phyloP scores from a whole-genome alignment of 2,329 filamentous ascomycete species.

The Penicillium aurantiogriseum region DNA sequence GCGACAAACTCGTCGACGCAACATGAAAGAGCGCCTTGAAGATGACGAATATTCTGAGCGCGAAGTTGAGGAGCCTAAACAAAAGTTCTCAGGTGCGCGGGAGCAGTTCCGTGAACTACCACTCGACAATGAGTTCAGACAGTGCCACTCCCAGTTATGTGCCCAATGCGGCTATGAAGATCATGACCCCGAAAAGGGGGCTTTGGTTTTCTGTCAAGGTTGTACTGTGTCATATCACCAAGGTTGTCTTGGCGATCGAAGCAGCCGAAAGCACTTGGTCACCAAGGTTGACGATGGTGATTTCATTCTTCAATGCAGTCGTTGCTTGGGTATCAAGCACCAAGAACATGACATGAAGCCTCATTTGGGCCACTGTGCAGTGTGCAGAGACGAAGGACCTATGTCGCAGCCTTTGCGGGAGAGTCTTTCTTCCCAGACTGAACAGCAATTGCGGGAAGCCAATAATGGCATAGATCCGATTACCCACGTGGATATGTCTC shows the following conservation, averaged over 20 bases:
- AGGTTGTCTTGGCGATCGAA: constrained; percentile 72
- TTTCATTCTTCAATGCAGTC: constrained; percentile 87
- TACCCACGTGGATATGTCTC: constrained; percentile 57
- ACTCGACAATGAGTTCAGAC: constrained; percentile 64
- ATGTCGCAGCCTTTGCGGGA: constrained; percentile 74
- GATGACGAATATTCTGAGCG: constrained; percentile 36
- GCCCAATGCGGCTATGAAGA: constrained; percentile 65
- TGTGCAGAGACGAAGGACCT: constrained; percentile 63
- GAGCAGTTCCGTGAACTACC: constrained; percentile 70
- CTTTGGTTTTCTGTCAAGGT: constrained; percentile 84
- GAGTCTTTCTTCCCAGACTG: constrained; percentile 71
- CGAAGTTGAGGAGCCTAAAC: constrained; percentile 48
- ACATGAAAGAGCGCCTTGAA: constrained; percentile 46
- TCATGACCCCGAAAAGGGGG: constrained; percentile 59
- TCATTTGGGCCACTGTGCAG: constrained; percentile 67
- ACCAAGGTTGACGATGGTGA: constrained; percentile 75
- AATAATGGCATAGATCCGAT: constrained; percentile 79
- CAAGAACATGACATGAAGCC: constrained; percentile 69
- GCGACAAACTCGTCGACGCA: constrained; percentile 32
- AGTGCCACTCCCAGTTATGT: constrained; percentile 68
- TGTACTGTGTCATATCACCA: constrained; percentile 84
- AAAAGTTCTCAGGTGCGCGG: constrained; percentile 58
- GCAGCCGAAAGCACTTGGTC: constrained; percentile 76
- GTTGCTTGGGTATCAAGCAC: constrained; percentile 67
- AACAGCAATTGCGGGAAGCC: constrained; percentile 76